Base-by-base conservation (phyloP, 2,329 filamentous ascomycete genomes). In the Aspergillus sergii region DNA sequence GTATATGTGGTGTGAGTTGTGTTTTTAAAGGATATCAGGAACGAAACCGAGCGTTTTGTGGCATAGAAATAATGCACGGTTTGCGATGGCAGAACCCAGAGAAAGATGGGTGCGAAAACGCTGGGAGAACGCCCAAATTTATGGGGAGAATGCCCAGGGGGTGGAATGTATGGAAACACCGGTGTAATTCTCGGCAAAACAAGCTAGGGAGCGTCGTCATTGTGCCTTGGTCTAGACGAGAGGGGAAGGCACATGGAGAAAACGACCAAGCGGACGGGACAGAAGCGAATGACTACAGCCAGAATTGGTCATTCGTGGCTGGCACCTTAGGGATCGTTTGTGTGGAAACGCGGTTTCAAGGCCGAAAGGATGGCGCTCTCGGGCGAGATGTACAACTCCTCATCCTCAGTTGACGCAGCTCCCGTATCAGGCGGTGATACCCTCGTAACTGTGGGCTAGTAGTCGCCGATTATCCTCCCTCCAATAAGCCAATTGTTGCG, bases 151-250 rank as follows among this genome's bases (percentile, higher is more conserved):
- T 48, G 45, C 36, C 23, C 26, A 59, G 45, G 53, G 53, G 50
- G 43, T 45, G 30, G 41, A 34, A 36, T 57, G 59, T 21, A 64
- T 41, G 11, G 54, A 41, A 57, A 57, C 41, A 14, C 54, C 65
- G 65, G 65, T 55, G 65, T 62, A 56, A 62, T 64, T 66, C 64
- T 68, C 66, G 65, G 65, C 41, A 60, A 66, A 67, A 66, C 57
- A 43, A 19, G 50, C 59, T 55, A 64, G 58, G 48, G 57, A 60
- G 57, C 48, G 48, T 51, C 51, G 45, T 59, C 58, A 51, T 58
- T 59, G 45, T 59, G 46, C 56, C 19, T 57, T 36, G 53, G 36
- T 26, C 36, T 39, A 50, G 54, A 26, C 46, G 50, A 59, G 57
- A 41, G 61, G 60, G 61, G 55, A 63, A 36, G 26, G n/a, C 21